A percentile compares a stretch with the other conserved stretches of the same genome.
These are phyloP conservation scores for Spongospora subterranea DNA, from an alignment of 208 protist genomes.

Conservation along the genomic window DNA sequence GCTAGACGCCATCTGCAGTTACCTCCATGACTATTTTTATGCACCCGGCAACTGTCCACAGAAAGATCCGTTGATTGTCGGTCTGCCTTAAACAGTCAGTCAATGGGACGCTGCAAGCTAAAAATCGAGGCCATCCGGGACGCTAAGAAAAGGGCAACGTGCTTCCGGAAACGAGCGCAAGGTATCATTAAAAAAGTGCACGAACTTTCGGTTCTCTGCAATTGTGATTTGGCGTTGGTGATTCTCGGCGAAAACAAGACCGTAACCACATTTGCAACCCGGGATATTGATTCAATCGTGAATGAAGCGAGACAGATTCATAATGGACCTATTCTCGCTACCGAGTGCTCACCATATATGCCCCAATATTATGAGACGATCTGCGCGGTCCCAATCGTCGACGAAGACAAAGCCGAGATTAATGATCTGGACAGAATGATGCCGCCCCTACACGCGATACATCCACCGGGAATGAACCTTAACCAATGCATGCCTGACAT, in stretches of 20 bases:
- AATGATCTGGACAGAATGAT: too few species aligned
- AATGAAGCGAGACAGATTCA: constrained; percentile 1
- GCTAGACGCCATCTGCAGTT: too few species aligned
- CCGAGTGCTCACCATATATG: not conserved
- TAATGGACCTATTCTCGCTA: not conserved
- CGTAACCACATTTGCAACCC: not conserved
- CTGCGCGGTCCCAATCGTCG: too few species aligned
- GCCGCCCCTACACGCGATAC: too few species aligned
- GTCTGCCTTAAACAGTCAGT: too few species aligned
- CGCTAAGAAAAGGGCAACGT: not conserved
- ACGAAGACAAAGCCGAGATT: too few species aligned
- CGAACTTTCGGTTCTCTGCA: constrained; percentile 27
- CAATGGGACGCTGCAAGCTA: not conserved
- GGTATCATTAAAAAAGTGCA: constrained; percentile 7
- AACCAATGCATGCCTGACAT: too few species aligned
- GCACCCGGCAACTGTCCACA: too few species aligned
- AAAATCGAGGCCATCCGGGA: constrained; percentile 30
- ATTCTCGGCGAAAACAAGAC: not conserved
- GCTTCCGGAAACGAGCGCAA: not conserved
- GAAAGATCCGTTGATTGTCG: too few species aligned
- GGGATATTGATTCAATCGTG: not conserved
- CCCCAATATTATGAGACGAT: not conserved
- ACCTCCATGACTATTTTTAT: too few species aligned
- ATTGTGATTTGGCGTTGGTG: not conserved
- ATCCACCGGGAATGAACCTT: too few species aligned